phyloP scores from a whole-genome alignment of 345 rosid species.

The Eutrema heterophyllum region DNA sequence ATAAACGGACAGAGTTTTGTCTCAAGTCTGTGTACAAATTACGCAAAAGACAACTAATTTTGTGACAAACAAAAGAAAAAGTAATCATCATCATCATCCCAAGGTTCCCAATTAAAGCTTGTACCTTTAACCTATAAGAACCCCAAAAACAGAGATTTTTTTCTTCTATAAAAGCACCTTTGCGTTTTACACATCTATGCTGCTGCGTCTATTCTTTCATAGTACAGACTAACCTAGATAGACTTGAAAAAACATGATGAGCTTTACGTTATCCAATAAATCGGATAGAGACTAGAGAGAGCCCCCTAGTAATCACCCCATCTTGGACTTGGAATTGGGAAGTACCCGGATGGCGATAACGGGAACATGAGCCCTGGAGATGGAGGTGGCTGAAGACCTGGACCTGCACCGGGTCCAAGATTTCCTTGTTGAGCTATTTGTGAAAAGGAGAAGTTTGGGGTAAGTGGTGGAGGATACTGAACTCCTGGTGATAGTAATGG shows the following conservation, averaged over 20 bases:
- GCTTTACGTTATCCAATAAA: background rate
- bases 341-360: slow-evolving; percentile 26
- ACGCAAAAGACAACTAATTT: background rate
- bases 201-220: slow-evolving; percentile 8
- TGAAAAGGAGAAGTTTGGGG: slow-evolving; percentile 74
- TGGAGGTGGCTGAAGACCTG: slow-evolving; percentile 66
- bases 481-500: slow-evolving; percentile 69
- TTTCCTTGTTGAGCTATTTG: slow-evolving; percentile 62
- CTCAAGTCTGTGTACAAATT: slow-evolving; percentile 15
- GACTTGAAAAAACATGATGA: background rate
- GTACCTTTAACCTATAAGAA: background rate
- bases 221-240: slow-evolving; percentile 17
- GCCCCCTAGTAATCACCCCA: slow-evolving; percentile 22
- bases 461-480: slow-evolving; percentile 71
- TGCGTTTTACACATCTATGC: slow-evolving; percentile 7
- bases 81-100: slow-evolving; percentile 9
- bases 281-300: background rate
- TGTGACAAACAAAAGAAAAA: slow-evolving; percentile 10
- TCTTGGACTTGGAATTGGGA: slow-evolving; percentile 30
- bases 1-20: slow-evolving; percentile 1
- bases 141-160: background rate
- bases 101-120: slow-evolving; percentile 10
- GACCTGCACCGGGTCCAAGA: slow-evolving; percentile 71
- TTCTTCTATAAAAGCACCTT: background rate
- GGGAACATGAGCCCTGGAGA: slow-evolving; percentile 73